These are phyloP conservation scores for Tetradesmus lagerheimii DNA, from an alignment of 139 green algal genomes.

Conservation along the genomic window DNA sequence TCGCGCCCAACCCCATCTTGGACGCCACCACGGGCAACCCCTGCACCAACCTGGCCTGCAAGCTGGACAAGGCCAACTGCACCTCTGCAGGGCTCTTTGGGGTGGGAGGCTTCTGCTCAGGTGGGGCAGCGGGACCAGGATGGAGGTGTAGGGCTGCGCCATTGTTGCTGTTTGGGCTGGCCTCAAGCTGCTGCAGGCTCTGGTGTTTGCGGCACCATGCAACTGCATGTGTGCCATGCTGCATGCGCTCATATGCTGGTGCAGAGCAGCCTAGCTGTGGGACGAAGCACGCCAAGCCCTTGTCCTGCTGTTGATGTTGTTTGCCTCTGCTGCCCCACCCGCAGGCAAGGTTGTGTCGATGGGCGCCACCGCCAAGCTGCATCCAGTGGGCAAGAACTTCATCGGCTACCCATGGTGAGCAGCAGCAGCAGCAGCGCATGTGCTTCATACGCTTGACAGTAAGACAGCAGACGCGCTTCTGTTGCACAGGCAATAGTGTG, in stretches of 20 bases:
- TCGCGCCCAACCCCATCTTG: background rate
- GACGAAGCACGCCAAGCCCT: too few relatives aligned
- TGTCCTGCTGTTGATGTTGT: background rate
- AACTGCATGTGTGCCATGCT: too few relatives aligned
- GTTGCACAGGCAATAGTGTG: background rate
- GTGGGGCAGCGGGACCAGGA: constrained; percentile 1
- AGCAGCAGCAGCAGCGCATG: background rate
- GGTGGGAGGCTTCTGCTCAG: constrained; percentile 11
- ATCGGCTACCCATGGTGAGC: background rate
- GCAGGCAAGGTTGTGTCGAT: background rate
- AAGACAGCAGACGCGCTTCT: background rate
- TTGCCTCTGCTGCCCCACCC: background rate
- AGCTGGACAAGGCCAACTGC: constrained; percentile 27
- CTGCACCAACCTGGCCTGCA: constrained; percentile 33
- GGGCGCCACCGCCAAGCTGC: constrained; percentile 9
- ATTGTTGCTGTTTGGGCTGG: too few relatives aligned
- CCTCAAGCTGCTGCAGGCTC: background rate
- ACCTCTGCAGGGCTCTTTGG: constrained; percentile 14
- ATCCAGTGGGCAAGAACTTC: background rate
- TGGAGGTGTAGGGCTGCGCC: too few relatives aligned
- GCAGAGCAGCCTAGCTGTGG: background rate
- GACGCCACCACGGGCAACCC: background rate
- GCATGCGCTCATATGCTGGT: too few relatives aligned
- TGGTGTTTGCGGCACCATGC: too few relatives aligned
- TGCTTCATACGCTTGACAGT: background rate